Percentiles rank a stretch among this genome's conserved stretches.
Conservation (phyloP, 257 asterid species). For the Przewalskia tangutica region DNA sequence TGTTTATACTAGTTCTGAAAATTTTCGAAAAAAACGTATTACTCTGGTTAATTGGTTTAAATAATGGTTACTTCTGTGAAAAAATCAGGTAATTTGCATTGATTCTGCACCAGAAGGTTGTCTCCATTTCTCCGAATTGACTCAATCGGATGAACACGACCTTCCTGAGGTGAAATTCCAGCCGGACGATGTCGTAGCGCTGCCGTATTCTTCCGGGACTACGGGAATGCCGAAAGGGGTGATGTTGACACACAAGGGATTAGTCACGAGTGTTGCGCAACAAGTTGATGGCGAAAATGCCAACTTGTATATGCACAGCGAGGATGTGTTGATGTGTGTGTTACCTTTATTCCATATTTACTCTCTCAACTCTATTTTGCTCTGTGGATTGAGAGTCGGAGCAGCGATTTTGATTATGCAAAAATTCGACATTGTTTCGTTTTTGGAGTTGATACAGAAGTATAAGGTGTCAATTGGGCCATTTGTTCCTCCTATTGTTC, state of each 20-base stretch:
- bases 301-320: conserved; percentile 58
- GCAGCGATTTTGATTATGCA: too few species aligned
- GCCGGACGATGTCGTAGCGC: conserved; percentile 73
- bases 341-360: conserved; percentile 62
- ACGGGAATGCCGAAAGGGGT: conserved; percentile 96
- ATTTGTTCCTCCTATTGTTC: not conserved
- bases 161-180: conserved; percentile 47
- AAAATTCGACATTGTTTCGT: too few species aligned
- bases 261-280: conserved; percentile 83
- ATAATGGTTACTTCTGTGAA: too few species aligned
- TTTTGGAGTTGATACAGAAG: too few species aligned
- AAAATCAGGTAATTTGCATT: not conserved
- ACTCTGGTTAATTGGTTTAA: too few species aligned
- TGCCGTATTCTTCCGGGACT: conserved; percentile 94
- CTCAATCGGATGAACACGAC: conserved; percentile 36
- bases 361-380: not conserved
- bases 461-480: conserved; percentile 61
- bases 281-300: conserved; percentile 95
- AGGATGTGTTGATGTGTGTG: conserved; percentile 75
- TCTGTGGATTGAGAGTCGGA: too few species aligned
- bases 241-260: conserved; percentile 84
- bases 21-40: too few species aligned
- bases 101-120: conserved; percentile 44
- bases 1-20: too few species aligned
- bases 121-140: conserved; percentile 40